Conservation (phyloP, 2,329 filamentous ascomycete species). For the Cladosporium phlei region DNA sequence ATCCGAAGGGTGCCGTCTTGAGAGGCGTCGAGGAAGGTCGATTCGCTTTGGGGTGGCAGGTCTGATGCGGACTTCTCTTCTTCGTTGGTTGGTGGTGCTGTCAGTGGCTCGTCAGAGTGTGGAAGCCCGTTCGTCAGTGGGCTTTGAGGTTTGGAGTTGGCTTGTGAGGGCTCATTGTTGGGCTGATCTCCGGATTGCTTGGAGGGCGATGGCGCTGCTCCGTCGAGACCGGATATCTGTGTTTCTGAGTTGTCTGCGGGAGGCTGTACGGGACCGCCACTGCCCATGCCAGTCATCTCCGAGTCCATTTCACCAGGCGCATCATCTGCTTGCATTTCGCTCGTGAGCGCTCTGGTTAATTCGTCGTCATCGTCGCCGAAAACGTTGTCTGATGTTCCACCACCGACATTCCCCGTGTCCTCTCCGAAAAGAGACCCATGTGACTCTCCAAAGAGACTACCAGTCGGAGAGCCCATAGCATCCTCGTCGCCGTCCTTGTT, state of each 20-base stretch:
- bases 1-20: conserved; percentile 86
- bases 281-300: conserved; percentile 42
- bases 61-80: conserved; percentile 24
- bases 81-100: conserved; percentile 33
- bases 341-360: conserved; percentile 68
- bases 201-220: conserved; percentile 1
- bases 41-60: conserved; percentile 56
- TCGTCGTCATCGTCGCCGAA: conserved; percentile 84
- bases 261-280: conserved; percentile 38
- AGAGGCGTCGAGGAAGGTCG: conserved; percentile 81
- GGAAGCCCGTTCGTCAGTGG: conserved; percentile 45
- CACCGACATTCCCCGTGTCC: conserved; percentile 42
- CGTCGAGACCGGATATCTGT: conserved; percentile 4
- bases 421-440: conserved; percentile 73
- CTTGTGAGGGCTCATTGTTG: background rate
- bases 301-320: conserved; percentile 35
- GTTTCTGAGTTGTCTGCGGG: conserved; percentile 22
- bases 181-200: conserved; percentile 2
- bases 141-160: conserved; percentile 7
- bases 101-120: conserved; percentile 45
- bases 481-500: conserved; percentile 48
- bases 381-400: conserved; percentile 43
- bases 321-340: conserved; percentile 40
- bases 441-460: conserved; percentile 75
- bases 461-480: conserved; percentile 60